A percentile compares a stretch with the other conserved stretches of the same genome.
Evolutionary conservation across 208 protist species (phyloP).

Genomic region (Endotrypanum monterogeii): DNA sequence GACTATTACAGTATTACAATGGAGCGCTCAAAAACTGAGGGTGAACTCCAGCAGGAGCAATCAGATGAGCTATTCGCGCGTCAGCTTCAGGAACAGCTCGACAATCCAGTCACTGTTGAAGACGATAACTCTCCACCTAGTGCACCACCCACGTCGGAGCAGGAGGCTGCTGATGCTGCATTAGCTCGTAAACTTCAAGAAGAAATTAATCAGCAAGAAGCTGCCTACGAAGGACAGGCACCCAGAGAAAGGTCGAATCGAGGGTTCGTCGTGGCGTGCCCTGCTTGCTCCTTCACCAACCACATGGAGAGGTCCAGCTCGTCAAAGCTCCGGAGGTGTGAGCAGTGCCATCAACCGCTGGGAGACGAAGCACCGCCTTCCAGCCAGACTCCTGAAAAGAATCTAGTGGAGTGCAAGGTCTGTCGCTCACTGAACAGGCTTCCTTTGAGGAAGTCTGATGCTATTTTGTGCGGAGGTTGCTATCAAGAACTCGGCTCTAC

Average conservation of each 20-base stretch:
- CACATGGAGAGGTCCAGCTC: conserved; percentile 36
- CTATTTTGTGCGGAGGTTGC: conserved; percentile 68
- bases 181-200: conserved; percentile 38
- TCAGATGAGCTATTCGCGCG: conserved; percentile 60
- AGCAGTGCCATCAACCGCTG: conserved; percentile 53
- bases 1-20: not conserved
- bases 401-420: conserved; percentile 47
- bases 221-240: not conserved
- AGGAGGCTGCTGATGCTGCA: conserved; percentile 33
- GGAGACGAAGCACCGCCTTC: conserved; percentile 6
- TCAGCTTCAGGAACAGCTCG: conserved; percentile 64
- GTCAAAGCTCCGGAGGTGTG: conserved; percentile 46
- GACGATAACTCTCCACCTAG: not conserved
- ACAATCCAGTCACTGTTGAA: conserved; percentile 8
- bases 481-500: conserved; percentile 44
- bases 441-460: conserved; percentile 53
- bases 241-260: not conserved
- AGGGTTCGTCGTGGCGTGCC: conserved; percentile 36
- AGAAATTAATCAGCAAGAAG: conserved; percentile 30
- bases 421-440: conserved; percentile 66
- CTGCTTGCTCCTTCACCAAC: conserved; percentile 72
- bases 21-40: conserved; percentile 36
- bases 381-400: conserved; percentile 2
- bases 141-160: not conserved
- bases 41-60: conserved; percentile 51